These are phyloP conservation scores for Acrocalymma vagum DNA, from an alignment of 2,329 filamentous ascomycete genomes.

Conservation along the genomic window DNA sequence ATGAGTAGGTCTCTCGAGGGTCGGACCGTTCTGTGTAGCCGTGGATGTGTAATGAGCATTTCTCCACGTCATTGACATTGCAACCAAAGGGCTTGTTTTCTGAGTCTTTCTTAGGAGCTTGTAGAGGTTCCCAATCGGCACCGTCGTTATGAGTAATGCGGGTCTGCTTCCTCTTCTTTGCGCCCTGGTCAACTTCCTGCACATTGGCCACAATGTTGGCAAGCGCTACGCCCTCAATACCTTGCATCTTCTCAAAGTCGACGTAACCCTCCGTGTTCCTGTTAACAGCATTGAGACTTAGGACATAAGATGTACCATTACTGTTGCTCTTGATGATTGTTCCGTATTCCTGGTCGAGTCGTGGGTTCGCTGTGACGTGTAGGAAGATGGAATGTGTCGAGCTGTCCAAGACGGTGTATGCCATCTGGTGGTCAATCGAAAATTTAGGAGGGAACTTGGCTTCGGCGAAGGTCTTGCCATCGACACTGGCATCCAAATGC, in stretches of 20 bases:
- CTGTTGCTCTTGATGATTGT: conserved; percentile 98
- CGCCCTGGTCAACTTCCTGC: conserved; percentile 68
- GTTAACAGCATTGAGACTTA: conserved; percentile 84
- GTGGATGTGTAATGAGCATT: conserved; percentile 90
- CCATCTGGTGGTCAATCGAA: conserved; percentile 76
- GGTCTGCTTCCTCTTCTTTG: conserved; percentile 82
- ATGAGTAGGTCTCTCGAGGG: conserved; percentile 85
- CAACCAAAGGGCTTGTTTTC: conserved; percentile 79
- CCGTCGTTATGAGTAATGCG: conserved; percentile 98
- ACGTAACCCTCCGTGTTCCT: conserved; percentile 79
- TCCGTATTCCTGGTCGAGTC: conserved; percentile 74
- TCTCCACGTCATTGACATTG: conserved; percentile 63
- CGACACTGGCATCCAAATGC: conserved; percentile 82
- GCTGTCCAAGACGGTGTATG: conserved; percentile 93
- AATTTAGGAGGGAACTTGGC: conserved; percentile 90
- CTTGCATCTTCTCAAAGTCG: conserved; percentile 95
- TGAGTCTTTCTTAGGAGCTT: conserved; percentile 74
- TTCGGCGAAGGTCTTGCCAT: conserved; percentile 82
- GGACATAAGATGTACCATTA: conserved; percentile 93
- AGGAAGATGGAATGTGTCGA: conserved; percentile 94
- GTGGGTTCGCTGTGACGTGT: conserved; percentile 82
- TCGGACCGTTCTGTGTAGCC: conserved; percentile 92
- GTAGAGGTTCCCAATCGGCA: conserved; percentile 80
- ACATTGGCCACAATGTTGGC: conserved; percentile 86
- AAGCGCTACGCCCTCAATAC: conserved; percentile 87